Base-by-base conservation (phyloP, 1,284 basidiomycete genomes). In the Porogramme epimiltina region DNA sequence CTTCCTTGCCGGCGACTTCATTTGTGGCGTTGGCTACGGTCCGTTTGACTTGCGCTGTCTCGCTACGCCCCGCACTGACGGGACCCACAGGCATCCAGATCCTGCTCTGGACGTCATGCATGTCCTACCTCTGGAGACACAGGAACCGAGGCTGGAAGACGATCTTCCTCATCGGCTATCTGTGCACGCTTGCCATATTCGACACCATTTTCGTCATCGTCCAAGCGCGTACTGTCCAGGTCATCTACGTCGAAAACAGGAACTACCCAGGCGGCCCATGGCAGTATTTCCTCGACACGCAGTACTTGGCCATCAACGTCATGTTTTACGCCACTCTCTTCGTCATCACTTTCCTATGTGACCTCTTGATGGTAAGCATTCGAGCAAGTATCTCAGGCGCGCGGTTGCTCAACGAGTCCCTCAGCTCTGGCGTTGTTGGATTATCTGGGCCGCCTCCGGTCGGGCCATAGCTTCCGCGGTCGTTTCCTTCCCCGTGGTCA, bases 341-440 rank as follows among this genome's bases (percentile, higher is more conserved):
- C 54, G 56, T 75, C 8, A 60, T 75, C 28, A 75, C 74, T 1
- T 51, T 63, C 53, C 45, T 62, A 11, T 58, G 51, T 39, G 75
- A 76, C 52, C 54, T 72, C 4, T 67, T 76, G 5, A 69, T 76
- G 59, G 73, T 73, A 45, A 64, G 38, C 24, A 31, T 31, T 28
- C 24, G 34, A 3, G 25, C 9, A 13, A 5, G 5, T n/a, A 5
- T 18, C 9, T 31, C 20, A n/a, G 2, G 18, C n/a, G 3, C 11
- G 2, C 28, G 13, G 25, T 20, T 15, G 20, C 43, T 47, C 15
- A 52, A 23, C 11, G 40, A 33, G 3, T 16, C n/a, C 15, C 28
- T 13, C 52, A 78, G 75, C 61, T 76, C 16, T 77, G 75, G 75
- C 65, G 76, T 22, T 76, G 73, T 57, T 77, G 71, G 70, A 69